Base-by-base conservation (phyloP, 129 eudicot genomes). In the Escallonia herrerae region DNA sequence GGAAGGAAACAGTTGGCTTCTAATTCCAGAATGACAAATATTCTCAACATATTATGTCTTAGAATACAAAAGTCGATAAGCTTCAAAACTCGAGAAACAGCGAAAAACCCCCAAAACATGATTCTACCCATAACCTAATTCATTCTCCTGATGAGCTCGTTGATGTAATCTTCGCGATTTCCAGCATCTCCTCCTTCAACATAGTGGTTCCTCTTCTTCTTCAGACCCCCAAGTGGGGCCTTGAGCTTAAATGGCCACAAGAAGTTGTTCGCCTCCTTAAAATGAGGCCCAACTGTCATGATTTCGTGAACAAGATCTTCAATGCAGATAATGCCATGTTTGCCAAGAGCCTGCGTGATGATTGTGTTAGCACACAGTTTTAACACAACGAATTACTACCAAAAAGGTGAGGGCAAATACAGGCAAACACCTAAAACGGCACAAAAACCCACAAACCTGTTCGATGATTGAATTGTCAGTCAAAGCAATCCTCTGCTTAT, bases 181-280 rank as follows among this genome's bases (percentile, higher is more conserved):
- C 96, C 96, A 65, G 96, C 96, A 75, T 88, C 91, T 33, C 96
- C 96, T 3, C 91, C 96, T 76, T 88, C 96, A 40, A 88, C 89
- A 43, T 84, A 88, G 77, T 89, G 96, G 43, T 82, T 89, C 64
- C 91, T 79, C 82, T 88, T 88, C 79, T 80, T 88, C 78, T 82
- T 80, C 60, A 84, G 51, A 15, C 96, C 91, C 64, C 96, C 91
- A 80, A 88, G 69, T 15, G 96, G 96, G 39, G 96, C 91, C 60
- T 67, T 82, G 37, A 88, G 77, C 59, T 88, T 79, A 69, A 87
- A 87, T 50, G 90, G 91, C 90, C 95, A 87, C n/a, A 87, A 50
- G 67, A 87, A 87, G 76, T 87, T 84, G 81, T 89, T 89, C 11
- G 93, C 89, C 55, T 84, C 83, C 83, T 85, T 85, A 39, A 89